These are phyloP conservation scores for Puccinia triticina DNA, from an alignment of 1,284 basidiomycete species.

Conservation along the genomic window DNA sequence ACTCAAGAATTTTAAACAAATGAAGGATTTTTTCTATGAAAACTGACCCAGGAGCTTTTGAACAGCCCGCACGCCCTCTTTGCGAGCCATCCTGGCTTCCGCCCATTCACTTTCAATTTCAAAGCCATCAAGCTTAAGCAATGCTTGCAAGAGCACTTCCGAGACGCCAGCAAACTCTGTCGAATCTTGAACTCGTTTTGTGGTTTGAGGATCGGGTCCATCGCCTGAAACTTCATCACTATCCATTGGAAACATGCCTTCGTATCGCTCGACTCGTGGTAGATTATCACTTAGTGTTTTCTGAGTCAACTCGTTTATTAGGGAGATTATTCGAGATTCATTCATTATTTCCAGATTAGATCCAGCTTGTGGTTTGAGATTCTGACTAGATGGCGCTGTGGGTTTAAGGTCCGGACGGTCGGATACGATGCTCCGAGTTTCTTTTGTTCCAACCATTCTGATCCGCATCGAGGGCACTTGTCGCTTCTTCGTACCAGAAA, in stretches of 20 bases:
- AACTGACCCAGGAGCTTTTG: slow-evolving; percentile 60
- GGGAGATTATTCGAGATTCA: slow-evolving; percentile 15
- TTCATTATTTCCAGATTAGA: slow-evolving; percentile 11
- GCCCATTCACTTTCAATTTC: slow-evolving; percentile 71
- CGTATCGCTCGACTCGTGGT: slow-evolving; percentile 35
- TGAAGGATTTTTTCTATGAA: not conserved
- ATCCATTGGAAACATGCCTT: slow-evolving; percentile 7
- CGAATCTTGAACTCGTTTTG: slow-evolving; percentile 56
- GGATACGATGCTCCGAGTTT: slow-evolving; percentile 27
- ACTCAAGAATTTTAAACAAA: too few species aligned
- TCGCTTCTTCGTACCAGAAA: slow-evolving; percentile 30
- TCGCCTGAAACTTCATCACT: not conserved
- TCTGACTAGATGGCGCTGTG: not conserved
- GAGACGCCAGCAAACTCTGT: slow-evolving; percentile 63
- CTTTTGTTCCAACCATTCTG: slow-evolving; percentile 42
- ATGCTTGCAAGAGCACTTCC: slow-evolving; percentile 69
- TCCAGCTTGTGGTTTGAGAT: slow-evolving; percentile 11
- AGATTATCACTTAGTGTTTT: not conserved
- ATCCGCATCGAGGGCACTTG: slow-evolving; percentile 33
- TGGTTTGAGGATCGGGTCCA: not conserved
- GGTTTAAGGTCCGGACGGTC: slow-evolving; percentile 37
- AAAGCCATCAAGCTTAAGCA: slow-evolving; percentile 75
- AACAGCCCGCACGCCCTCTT: slow-evolving; percentile 72
- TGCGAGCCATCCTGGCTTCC: slow-evolving; percentile 71
- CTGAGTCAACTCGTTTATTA: slow-evolving; percentile 26